Percentiles rank a stretch among this genome's conserved stretches.
Conservation (phyloP, 202 grass and related monocot species). For the Schoenoplectus tabernaemontani region DNA sequence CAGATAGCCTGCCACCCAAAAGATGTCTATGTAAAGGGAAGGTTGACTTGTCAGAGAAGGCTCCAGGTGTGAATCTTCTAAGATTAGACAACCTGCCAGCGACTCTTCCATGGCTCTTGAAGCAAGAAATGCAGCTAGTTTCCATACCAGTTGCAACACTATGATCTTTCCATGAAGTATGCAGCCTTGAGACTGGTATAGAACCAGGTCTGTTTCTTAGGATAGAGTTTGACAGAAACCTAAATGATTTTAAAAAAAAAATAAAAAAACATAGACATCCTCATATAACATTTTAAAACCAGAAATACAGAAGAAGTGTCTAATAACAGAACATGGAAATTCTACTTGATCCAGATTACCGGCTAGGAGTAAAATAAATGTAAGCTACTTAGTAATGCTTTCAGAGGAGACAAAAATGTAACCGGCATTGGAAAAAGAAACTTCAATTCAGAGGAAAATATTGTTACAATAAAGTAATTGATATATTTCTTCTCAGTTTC, state of each 20-base stretch:
- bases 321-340: background rate
- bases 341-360: background rate
- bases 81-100: constrained; percentile 2
- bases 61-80: constrained; percentile 12
- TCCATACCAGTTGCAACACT: background rate
- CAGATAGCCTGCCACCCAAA: constrained; percentile 1
- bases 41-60: constrained; percentile 16
- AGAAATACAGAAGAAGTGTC: background rate
- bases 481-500: background rate
- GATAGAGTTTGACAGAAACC: background rate
- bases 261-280: background rate
- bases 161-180: constrained; percentile 5
- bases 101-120: background rate
- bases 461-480: background rate
- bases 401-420: background rate
- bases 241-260: background rate
- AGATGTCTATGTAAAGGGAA: constrained; percentile 17
- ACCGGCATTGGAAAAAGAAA: background rate
- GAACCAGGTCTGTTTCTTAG: background rate
- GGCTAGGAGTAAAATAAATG: background rate
- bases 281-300: background rate
- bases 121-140: constrained; percentile 25
- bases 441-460: background rate
- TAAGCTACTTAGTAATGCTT: constrained; percentile 2
- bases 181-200: constrained; percentile 6